phyloP scores from a whole-genome alignment of 2,329 filamentous ascomycete genomes.

The Chlorencoelia australis region DNA sequence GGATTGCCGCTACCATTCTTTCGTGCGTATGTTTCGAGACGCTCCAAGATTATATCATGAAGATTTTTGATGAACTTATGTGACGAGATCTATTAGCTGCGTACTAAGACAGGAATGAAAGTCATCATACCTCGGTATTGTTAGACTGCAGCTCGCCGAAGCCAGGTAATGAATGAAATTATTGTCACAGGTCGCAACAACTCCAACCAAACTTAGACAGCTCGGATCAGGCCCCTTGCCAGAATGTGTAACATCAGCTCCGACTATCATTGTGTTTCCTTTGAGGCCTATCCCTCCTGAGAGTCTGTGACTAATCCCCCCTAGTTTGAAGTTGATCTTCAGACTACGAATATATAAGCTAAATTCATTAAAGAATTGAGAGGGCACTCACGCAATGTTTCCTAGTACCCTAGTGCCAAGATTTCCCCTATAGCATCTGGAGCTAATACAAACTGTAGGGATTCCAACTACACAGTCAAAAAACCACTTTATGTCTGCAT shows the following conservation, averaged over 20 bases:
- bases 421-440: neutral
- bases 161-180: constrained; percentile 66
- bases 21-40: constrained; percentile 15
- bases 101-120: constrained; percentile 1
- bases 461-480: constrained; percentile 8
- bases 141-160: constrained; percentile 56
- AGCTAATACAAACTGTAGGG: constrained; percentile 9
- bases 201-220: constrained; percentile 65
- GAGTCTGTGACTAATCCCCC: constrained; percentile 59
- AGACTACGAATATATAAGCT: constrained; percentile 33
- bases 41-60: constrained; percentile 8
- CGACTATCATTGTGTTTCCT: constrained; percentile 69
- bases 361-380: neutral
- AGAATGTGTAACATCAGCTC: constrained; percentile 80
- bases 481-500: constrained; percentile 11
- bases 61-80: constrained; percentile 31
- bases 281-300: constrained; percentile 42
- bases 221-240: constrained; percentile 45
- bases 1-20: constrained; percentile 33
- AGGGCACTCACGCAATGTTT: neutral
- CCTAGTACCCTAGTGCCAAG: neutral
- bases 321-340: constrained; percentile 72
- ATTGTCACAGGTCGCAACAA: constrained; percentile 63
- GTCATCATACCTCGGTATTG: constrained; percentile 61
- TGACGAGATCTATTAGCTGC: no score